Evolutionary conservation across 2,329 filamentous ascomycete genomes (phyloP).

Genomic region (Fusarium papillatum): DNA sequence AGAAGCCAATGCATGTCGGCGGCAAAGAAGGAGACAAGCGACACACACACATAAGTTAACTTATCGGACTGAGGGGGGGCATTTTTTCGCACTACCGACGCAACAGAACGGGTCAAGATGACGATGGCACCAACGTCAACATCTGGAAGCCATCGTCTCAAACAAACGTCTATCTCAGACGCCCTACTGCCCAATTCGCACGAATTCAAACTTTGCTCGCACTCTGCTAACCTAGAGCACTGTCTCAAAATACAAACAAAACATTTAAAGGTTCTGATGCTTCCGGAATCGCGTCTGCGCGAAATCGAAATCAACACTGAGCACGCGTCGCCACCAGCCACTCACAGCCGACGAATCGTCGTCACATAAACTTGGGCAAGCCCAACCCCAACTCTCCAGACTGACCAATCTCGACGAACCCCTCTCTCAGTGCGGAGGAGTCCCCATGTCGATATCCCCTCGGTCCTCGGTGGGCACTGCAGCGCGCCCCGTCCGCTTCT

Average conservation of each 20-base stretch:
- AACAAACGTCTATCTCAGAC: background rate
- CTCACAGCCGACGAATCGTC: conserved; percentile 3
- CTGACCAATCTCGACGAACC: conserved; percentile 6
- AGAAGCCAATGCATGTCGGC: conserved; percentile 29
- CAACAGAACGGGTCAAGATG: conserved; percentile 32
- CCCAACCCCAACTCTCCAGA: conserved; percentile 16
- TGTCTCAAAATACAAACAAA: background rate
- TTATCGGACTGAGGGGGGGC: conserved; percentile 29
- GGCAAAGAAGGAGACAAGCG: conserved; percentile 36
- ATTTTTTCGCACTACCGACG: conserved; percentile 19
- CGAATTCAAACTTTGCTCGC: conserved; percentile 16
- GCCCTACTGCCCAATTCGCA: background rate
- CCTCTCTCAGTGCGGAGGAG: background rate
- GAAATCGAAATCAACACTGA: conserved; percentile 23
- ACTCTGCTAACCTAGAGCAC: conserved; percentile 12
- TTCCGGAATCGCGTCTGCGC: conserved; percentile 7
- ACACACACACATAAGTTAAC: conserved; percentile 25
- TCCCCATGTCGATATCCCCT: background rate
- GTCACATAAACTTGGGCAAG: conserved; percentile 16
- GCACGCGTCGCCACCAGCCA: conserved; percentile 29
- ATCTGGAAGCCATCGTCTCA: conserved; percentile 24
- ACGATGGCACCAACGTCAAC: conserved; percentile 21
- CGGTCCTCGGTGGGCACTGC: background rate
- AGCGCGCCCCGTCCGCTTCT: conserved; percentile 9
- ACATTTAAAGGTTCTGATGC: conserved; percentile 3